Percentiles rank a stretch among this genome's conserved stretches.
Conservation (phyloP, 2,329 filamentous ascomycete species). For the Pleochaeta shiraiana region DNA sequence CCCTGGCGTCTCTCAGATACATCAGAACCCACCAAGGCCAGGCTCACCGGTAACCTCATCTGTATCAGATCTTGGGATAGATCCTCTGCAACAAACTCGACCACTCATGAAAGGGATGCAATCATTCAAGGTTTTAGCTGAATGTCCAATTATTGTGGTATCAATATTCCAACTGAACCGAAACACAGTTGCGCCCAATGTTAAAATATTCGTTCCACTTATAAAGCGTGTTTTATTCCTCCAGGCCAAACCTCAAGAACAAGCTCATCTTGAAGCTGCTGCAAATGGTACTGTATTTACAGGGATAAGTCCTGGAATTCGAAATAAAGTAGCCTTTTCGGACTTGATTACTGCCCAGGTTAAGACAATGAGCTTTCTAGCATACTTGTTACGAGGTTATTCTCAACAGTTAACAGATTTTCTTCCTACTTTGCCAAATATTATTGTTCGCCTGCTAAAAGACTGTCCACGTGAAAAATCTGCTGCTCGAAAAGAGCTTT, state of each 20-base stretch:
- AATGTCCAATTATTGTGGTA: constrained; percentile 97
- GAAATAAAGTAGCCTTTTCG: constrained; percentile 81
- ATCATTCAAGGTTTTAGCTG: constrained; percentile 94
- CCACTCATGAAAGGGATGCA: constrained; percentile 85
- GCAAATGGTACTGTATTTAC: constrained; percentile 67
- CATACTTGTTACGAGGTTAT: constrained; percentile 78
- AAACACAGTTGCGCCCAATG: constrained; percentile 55
- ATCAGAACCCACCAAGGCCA: constrained; percentile 62
- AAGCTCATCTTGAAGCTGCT: constrained; percentile 70
- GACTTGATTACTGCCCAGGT: constrained; percentile 97
- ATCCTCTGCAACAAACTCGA: constrained; percentile 60
- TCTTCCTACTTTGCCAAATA: constrained; percentile 60
- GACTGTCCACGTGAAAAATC: constrained; percentile 94
- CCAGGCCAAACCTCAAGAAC: constrained; percentile 82
- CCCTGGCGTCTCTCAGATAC: constrained; percentile 41
- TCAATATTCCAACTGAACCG: constrained; percentile 94
- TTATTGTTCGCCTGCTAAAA: constrained; percentile 75
- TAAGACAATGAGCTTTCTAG: constrained; percentile 97
- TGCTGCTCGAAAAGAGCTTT: constrained; percentile 73
- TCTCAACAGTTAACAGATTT: constrained; percentile 76
- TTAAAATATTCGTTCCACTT: constrained; percentile 76
- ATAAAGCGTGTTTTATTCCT: constrained; percentile 80
- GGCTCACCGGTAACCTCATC: constrained; percentile 64
- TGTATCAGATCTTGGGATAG: constrained; percentile 57
- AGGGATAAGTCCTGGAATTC: constrained; percentile 81